Evolutionary conservation across 1,284 basidiomycete species (phyloP).

Genomic region (Apiotrichum laibachii): DNA sequence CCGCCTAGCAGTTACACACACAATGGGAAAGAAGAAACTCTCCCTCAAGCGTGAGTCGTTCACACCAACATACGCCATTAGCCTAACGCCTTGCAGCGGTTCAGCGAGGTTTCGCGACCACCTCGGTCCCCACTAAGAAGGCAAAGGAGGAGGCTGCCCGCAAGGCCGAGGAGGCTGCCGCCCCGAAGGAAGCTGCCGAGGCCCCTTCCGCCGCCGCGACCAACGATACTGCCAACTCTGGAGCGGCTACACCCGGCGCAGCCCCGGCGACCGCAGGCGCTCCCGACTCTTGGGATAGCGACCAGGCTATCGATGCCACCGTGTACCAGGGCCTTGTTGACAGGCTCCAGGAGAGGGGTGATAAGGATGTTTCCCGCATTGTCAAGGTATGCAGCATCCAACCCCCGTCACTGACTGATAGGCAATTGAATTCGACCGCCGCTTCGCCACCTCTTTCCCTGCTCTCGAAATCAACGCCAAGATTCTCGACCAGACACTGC

Average conservation of each 20-base stretch:
- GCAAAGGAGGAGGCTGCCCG: slow-evolving; percentile 54
- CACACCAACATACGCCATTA: slow-evolving; percentile 26
- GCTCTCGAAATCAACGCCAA: slow-evolving; percentile 63
- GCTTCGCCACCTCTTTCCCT: slow-evolving; percentile 67
- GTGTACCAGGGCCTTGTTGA: slow-evolving; percentile 61
- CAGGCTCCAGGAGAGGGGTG: slow-evolving; percentile 78
- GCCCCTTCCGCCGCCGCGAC: not conserved
- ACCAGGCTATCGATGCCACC: slow-evolving; percentile 29
- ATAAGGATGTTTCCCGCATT: slow-evolving; percentile 77
- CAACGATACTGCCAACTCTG: not conserved
- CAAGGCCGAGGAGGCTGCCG: slow-evolving; percentile 30
- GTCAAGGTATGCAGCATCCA: slow-evolving; percentile 54
- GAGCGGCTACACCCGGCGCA: not conserved
- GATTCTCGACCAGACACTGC: slow-evolving; percentile 62
- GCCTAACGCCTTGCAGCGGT: slow-evolving; percentile 28
- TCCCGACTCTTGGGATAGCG: slow-evolving; percentile 39
- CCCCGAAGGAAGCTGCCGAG: slow-evolving; percentile 4
- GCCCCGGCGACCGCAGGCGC: slow-evolving; percentile 12
- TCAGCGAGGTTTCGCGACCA: slow-evolving; percentile 72
- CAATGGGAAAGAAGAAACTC: slow-evolving; percentile 81
- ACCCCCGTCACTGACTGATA: too few relatives aligned
- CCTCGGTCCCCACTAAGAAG: slow-evolving; percentile 74
- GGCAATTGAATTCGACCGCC: slow-evolving; percentile 73
- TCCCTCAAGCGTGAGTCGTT: slow-evolving; percentile 68
- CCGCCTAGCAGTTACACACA: slow-evolving; percentile 48